These are phyloP conservation scores for Ramaria sp. DNA, from an alignment of 768 basidiomycete genomes.

Conservation along the genomic window DNA sequence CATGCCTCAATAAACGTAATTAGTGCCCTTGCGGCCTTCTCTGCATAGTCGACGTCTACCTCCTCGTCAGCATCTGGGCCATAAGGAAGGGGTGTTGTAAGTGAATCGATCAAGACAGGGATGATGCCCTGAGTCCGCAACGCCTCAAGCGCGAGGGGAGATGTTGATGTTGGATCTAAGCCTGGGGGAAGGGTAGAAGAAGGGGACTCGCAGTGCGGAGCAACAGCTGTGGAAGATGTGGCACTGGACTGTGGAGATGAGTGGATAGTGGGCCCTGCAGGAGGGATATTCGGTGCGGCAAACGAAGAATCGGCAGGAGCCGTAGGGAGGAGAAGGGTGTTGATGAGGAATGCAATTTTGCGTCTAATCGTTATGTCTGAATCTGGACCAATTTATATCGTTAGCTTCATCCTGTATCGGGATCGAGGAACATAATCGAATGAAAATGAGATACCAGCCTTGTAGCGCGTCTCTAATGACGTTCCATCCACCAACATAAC, in stretches of 20 bases:
- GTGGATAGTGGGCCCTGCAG: conserved; percentile 5
- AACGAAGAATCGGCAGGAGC: conserved; percentile 1
- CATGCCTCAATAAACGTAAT: conserved; percentile 3
- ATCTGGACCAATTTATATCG: conserved; percentile 37
- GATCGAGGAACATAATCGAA: not conserved
- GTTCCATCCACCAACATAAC: conserved; percentile 51
- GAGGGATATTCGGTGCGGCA: not conserved
- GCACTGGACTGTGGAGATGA: not conserved
- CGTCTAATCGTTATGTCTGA: conserved; percentile 68
- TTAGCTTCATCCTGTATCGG: conserved; percentile 6
- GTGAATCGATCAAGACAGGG: conserved; percentile 37
- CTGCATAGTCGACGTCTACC: conserved; percentile 54
- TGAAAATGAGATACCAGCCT: conserved; percentile 29
- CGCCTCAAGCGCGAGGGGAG: conserved; percentile 35
- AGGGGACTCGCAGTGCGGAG: conserved; percentile 16
- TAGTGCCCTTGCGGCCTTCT: conserved; percentile 28
- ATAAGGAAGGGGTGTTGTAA: conserved; percentile 48
- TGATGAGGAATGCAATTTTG: conserved; percentile 70
- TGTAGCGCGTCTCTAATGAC: conserved; percentile 47
- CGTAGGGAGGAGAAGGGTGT: conserved; percentile 52
- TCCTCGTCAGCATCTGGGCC: conserved; percentile 57
- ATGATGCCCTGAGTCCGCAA: conserved; percentile 37
- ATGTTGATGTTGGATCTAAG: conserved; percentile 52
- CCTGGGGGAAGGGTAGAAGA: conserved; percentile 26
- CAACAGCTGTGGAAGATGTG: conserved; percentile 5